Base-by-base conservation (phyloP, 2,329 filamentous ascomycete genomes). In the Dactylellina parvicollis region DNA sequence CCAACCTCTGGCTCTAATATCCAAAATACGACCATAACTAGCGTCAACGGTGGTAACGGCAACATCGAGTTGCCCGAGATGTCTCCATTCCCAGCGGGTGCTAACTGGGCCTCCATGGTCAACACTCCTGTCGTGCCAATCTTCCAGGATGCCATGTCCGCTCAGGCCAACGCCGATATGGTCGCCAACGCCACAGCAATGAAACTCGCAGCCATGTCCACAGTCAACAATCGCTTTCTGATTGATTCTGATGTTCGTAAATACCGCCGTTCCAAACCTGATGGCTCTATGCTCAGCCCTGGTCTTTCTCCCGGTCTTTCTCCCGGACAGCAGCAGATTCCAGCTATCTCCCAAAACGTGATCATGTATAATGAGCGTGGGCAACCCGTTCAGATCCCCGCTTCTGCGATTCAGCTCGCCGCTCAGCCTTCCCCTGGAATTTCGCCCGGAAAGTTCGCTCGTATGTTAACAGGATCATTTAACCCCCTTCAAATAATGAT, bases 51-150 rank as follows among this genome's bases (percentile, higher is more conserved):
- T 38, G 91, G 96, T 54, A 88, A 87, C 76, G 85, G 87, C 56
- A 82, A 82, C 9, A 80, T 83, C n/a, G 92, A 94, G 65, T 85
- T 96, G 78, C 92, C 93, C 2, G 82, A 96, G 75, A 84, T 99
- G 69, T 98, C 95, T 16, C 95, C 95, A 0, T 94, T 89, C 75
- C 79, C 89, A 34, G 86, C 89, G 57, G 92, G 92, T 80, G 92
- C 92, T 65, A 98, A 95, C 84, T 99, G 95, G 95, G 95, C 95
- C 22, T 98, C 95, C 7, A 96, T 97, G 91, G 89, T 96, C 75
- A 98, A 96, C 82, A 99, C 95, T 1, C 95, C 95, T 1, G 96
- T 98, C 90, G 91, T 94, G 3, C 84, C 92, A 40, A 94, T 89
- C 76, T 99, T 98, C 81, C 81, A 81, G 28, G 82, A 85, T 73